Conservation (phyloP, 257 asterid species). For the Solanum stenotomum region DNA sequence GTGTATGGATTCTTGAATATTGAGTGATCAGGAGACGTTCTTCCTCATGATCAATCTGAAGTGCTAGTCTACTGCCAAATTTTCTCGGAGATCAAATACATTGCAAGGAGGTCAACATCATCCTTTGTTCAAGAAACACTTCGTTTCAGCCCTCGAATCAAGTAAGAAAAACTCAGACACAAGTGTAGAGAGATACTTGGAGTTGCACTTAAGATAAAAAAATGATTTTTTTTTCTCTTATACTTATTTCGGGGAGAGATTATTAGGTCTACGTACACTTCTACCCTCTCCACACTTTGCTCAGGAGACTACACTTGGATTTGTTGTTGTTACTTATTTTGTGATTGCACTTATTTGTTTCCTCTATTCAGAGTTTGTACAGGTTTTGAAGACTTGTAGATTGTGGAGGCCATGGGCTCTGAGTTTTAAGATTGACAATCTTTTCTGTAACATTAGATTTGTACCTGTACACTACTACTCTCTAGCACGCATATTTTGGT, state of each 20-base stretch:
- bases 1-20: neutral
- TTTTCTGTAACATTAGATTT: neutral
- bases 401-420: neutral
- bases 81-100: neutral
- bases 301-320: neutral
- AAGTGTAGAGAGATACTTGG: neutral
- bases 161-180: neutral
- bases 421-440: neutral
- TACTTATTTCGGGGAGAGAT: neutral
- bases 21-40: neutral
- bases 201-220: neutral
- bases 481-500: neutral
- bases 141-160: neutral
- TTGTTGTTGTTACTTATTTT: neutral
- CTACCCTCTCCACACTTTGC: neutral
- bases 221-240: neutral
- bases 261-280: neutral
- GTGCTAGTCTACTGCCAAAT: neutral
- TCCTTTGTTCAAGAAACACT: neutral
- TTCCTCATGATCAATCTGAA: neutral
- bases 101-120: neutral
- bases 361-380: neutral
- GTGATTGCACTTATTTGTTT: neutral
- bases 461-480: neutral
- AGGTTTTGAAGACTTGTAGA: neutral